A percentile compares a stretch with the other conserved stretches of the same genome.
These are phyloP conservation scores for Patellifolia procumbens DNA, from an alignment of 179 eudicot genomes.

Conservation along the genomic window DNA sequence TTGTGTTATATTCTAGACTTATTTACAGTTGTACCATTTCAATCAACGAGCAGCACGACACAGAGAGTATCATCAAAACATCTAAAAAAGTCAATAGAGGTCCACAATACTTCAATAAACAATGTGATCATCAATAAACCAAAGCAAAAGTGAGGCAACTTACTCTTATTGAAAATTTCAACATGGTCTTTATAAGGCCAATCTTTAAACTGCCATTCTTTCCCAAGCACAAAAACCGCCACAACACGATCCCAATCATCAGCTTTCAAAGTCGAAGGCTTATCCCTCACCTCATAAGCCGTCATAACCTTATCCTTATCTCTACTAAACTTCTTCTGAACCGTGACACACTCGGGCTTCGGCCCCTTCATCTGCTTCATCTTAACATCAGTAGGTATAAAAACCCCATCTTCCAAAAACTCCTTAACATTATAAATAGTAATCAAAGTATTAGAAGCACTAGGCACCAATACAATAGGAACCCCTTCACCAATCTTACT, in stretches of 20 bases:
- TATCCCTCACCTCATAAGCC: slow-evolving; percentile 83
- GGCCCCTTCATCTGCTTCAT: slow-evolving; percentile 81
- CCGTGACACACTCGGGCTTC: slow-evolving; percentile 92
- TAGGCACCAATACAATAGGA: slow-evolving; percentile 87
- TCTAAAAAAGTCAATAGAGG: background rate
- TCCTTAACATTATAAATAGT: slow-evolving; percentile 95
- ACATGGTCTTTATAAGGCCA: slow-evolving; percentile 83
- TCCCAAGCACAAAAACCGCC: slow-evolving; percentile 86
- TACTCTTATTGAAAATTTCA: slow-evolving; percentile 84
- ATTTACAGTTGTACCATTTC: background rate
- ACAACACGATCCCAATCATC: slow-evolving; percentile 91
- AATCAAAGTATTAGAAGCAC: slow-evolving; percentile 80
- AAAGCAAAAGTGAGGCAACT: slow-evolving; percentile 19
- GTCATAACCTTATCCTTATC: slow-evolving; percentile 70
- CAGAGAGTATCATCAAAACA: background rate
- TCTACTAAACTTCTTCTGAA: slow-evolving; percentile 94
- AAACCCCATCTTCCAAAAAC: slow-evolving; percentile 91
- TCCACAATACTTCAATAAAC: no score
- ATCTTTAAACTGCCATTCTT: slow-evolving; percentile 87
- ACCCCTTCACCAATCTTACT: slow-evolving; percentile 94
- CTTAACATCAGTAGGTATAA: slow-evolving; percentile 79
- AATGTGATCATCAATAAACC: slow-evolving; percentile 7
- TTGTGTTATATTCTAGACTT: background rate
- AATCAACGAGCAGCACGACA: background rate
- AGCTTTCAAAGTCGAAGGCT: slow-evolving; percentile 63